Evolutionary conservation across 805 yeast species (phyloP).

Genomic region (Candida yuanshanica): DNA sequence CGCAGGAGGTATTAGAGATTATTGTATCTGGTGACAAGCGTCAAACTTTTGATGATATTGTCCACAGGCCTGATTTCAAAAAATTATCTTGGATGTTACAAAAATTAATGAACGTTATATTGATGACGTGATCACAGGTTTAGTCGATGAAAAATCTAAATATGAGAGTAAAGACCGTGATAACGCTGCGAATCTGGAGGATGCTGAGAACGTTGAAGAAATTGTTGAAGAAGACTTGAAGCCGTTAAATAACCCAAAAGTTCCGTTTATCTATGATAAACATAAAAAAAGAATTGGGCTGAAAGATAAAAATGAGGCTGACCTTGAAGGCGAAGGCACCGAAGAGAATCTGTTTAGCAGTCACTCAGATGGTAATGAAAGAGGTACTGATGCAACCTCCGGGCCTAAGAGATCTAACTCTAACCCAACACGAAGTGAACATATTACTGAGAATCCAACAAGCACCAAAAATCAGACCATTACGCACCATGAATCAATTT

Average conservation of each 20-base stretch:
- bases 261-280: background rate
- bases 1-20: constrained; percentile 7
- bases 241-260: background rate
- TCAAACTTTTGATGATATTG: constrained; percentile 2
- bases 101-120: background rate
- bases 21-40: constrained; percentile 3
- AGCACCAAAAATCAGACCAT: too few species aligned
- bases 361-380: background rate
- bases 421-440: too few species aligned
- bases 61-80: constrained; percentile 3
- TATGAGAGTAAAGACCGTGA: too few species aligned
- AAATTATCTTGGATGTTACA: constrained; percentile 5
- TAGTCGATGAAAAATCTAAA: background rate
- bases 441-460: too few species aligned
- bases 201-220: background rate
- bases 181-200: background rate
- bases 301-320: background rate
- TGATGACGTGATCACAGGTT: background rate
- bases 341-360: background rate
- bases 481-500: too few species aligned
- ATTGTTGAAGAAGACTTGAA: background rate
- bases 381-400: too few species aligned
- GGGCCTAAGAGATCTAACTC: too few species aligned
- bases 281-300: background rate
- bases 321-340: background rate